A percentile compares a stretch with the other conserved stretches of the same genome.
These are phyloP conservation scores for Jimgerdemannia lactiflua DNA, from an alignment of 192 early-diverging fungal species.

Conservation along the genomic window DNA sequence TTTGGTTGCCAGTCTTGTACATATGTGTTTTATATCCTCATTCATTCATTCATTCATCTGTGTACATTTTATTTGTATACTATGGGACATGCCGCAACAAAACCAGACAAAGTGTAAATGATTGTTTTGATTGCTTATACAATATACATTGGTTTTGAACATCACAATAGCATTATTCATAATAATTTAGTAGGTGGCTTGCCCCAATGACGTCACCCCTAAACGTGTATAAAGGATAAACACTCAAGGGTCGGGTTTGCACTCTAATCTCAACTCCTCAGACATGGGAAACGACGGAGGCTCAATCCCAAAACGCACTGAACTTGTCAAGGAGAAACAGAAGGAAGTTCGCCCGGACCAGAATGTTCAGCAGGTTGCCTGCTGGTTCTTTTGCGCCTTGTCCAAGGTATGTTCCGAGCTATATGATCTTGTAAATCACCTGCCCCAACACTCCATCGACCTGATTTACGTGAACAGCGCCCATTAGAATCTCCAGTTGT, in stretches of 20 bases:
- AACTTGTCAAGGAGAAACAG: constrained; percentile 81
- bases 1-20: too few relatives aligned
- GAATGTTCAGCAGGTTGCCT: constrained; percentile 50
- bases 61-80: too few relatives aligned
- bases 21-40: too few relatives aligned
- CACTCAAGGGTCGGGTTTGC: neutral
- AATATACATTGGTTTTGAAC: too few relatives aligned
- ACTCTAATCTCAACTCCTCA: neutral
- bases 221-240: too few relatives aligned
- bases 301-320: constrained; percentile 81
- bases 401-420: constrained; percentile 57
- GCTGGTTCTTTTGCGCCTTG: constrained; percentile 76
- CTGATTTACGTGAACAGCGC: constrained; percentile 20
- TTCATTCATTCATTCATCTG: too few relatives aligned
- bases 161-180: too few relatives aligned
- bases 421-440: neutral
- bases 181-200: too few relatives aligned
- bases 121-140: too few relatives aligned
- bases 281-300: constrained; percentile 84
- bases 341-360: constrained; percentile 64
- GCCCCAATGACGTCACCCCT: too few relatives aligned
- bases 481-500: constrained; percentile 66
- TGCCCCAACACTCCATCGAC: neutral
- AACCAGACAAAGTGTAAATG: too few relatives aligned
- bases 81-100: too few relatives aligned